Base-by-base conservation (phyloP, 2,329 filamentous ascomycete species). In the Periconia sp. region DNA sequence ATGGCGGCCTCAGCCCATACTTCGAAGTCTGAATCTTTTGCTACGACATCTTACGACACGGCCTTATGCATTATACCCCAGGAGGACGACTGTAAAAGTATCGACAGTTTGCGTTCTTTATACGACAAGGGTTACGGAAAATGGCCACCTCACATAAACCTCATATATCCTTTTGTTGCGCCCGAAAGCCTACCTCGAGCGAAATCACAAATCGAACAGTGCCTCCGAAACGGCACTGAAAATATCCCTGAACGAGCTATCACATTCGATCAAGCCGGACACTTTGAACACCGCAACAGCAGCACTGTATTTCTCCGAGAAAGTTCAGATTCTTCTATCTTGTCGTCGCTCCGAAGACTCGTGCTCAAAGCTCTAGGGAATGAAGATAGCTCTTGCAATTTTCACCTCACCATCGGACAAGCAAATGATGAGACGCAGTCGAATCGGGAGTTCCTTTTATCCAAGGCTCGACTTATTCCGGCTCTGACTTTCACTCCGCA, bases 111-210 rank as follows among this genome's bases (percentile, higher is more conserved):
- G 2, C 81, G 86, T 43, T 77, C 75, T n/a, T 73, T 85, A 13
- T 85, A 89, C 70, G 86, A 89, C 68, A 84, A 83, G 55, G 78
- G 81, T 0, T 82, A 81, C 58, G 75, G 75, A 23, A 82, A 78
- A 69, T 89, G 87, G 86, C 85, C 86, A 3, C 83, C 85, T 13
- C 86, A 89, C 60, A 66, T 89, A 62, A 89, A 88, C 59, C 69
- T 89, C 23, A 61, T 88, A 19, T 89, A 89, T 63, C 87, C 86
- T 0, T 89, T 88, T 65, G 83, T 87, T 7, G 66, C 71, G 2
- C 71, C 76, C 0, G 77, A 81, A 2, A 59, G 61, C 9, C 74
- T 89, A 2, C 61, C 72, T 1, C 60, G 66, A 18, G 83, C 81
- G 1, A 72, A 73, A 1, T 66, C 75, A 3, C 64, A 70, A 14